Conservation (phyloP, 2,329 filamentous ascomycete species). For the Ceratocystis cubensis region DNA sequence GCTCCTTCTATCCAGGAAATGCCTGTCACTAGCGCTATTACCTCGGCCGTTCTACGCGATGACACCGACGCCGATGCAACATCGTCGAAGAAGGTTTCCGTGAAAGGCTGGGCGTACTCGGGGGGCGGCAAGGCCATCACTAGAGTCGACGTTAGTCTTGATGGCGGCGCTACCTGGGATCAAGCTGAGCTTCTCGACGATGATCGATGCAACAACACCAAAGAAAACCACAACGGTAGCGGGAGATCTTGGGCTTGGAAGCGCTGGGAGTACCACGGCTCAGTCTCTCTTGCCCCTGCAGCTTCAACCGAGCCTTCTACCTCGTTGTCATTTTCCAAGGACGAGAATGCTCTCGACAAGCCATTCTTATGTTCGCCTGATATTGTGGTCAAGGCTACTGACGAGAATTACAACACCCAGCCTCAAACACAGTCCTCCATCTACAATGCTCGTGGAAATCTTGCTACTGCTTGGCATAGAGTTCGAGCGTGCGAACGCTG, state of each 20-base stretch:
- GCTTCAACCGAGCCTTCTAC: conserved; percentile 15
- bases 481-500: conserved; percentile 33
- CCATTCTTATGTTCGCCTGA: conserved; percentile 33
- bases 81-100: conserved; percentile 27
- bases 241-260: conserved; percentile 47
- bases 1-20: conserved; percentile 55
- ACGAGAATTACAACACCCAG: conserved; percentile 55
- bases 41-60: conserved; percentile 28
- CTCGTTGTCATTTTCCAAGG: not conserved
- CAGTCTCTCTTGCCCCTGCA: conserved; percentile 24
- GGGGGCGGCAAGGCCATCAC: conserved; percentile 54
- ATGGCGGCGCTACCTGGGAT: conserved; percentile 51
- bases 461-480: conserved; percentile 56
- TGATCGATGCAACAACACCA: conserved; percentile 28
- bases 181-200: conserved; percentile 48
- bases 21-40: conserved; percentile 56
- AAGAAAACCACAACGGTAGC: conserved; percentile 28
- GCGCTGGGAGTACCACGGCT: conserved; percentile 46
- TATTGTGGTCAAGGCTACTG: conserved; percentile 52
- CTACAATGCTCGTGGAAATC: conserved; percentile 52
- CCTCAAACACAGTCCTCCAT: conserved; percentile 47
- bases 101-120: conserved; percentile 55
- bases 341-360: conserved; percentile 16
- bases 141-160: conserved; percentile 54
- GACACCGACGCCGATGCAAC: conserved; percentile 22